A percentile compares a stretch with the other conserved stretches of the same genome.
Evolutionary conservation across 2,329 filamentous ascomycete species (phyloP).

Genomic region (Dactylellina drechsleri): DNA sequence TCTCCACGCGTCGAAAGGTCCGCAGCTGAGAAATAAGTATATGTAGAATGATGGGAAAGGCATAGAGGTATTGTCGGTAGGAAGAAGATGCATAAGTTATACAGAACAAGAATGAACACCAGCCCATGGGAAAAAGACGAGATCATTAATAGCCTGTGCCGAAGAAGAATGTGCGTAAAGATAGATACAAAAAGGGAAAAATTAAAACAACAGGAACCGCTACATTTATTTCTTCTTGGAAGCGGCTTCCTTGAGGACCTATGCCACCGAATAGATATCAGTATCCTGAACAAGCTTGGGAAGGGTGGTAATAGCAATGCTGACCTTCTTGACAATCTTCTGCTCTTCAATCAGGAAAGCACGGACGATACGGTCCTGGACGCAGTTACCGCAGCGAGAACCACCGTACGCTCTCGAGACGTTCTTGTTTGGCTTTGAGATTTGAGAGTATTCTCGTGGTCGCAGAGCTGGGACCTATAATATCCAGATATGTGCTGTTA

Average conservation of each 20-base stretch:
- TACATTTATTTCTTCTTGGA: slow-evolving; percentile 58
- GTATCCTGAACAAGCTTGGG: neutral
- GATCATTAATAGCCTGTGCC: slow-evolving; percentile 54
- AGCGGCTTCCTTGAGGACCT: slow-evolving; percentile 59
- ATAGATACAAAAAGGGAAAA: slow-evolving; percentile 53
- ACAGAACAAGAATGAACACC: slow-evolving; percentile 57
- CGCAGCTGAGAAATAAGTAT: slow-evolving; percentile 25
- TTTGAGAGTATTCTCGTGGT: slow-evolving; percentile 94
- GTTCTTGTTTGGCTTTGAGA: slow-evolving; percentile 99
- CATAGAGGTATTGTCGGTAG: slow-evolving; percentile 39
- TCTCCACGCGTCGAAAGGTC: slow-evolving; percentile 44
- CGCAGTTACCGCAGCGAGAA: slow-evolving; percentile 97
- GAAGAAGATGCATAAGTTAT: slow-evolving; percentile 51
- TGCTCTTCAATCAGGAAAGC: slow-evolving; percentile 99
- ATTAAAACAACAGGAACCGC: slow-evolving; percentile 8
- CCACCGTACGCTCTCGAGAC: slow-evolving; percentile 98
- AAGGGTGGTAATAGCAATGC: slow-evolving; percentile 7
- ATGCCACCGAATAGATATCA: slow-evolving; percentile 14
- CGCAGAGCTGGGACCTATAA: slow-evolving; percentile 90
- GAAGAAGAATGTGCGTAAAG: slow-evolving; percentile 55
- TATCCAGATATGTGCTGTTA: slow-evolving; percentile 11
- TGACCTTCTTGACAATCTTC: slow-evolving; percentile 99
- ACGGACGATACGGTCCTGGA: slow-evolving; percentile 96
- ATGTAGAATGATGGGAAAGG: slow-evolving; percentile 36
- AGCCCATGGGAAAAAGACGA: slow-evolving; percentile 53